Evolutionary conservation across 495 filamentous ascomycete species (phyloP), one percentile per base, ranked within the genome.

Genomic region (Tuber aestivum): DNA sequence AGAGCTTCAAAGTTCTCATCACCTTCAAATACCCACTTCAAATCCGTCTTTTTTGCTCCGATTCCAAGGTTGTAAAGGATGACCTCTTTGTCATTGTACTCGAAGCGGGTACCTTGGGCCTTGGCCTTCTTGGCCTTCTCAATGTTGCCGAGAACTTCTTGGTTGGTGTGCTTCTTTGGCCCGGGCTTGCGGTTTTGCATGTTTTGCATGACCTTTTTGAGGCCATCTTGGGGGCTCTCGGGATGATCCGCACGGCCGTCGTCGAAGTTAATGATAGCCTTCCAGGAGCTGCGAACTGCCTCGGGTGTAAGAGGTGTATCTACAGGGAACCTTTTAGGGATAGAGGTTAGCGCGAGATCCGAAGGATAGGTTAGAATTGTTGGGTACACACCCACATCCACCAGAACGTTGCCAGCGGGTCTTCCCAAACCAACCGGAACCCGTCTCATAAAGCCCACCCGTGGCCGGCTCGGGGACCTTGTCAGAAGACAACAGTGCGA

Each of bases 21-120:
- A 85, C 93, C 92, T 87, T 99, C 95, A 83, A 87, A 99, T 70
- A 97, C 92, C 80, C 94, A 89, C 70, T 90, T 90, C 68, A 99
- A 87, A 78, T 99, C 94, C 45, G 90, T 94, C 78, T 92, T 92
- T 87, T 97, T 98, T 78, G 96, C 95, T 74, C 95, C 95, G 80
- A 99, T 82, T 71, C 96, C 94, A 69, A 99, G 89, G 85, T 97
- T 98, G 87, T 99, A 99, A 42, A 99, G 90, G 79, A 96, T 95
- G 72, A 93, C 87, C 83, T 98, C 96, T 77, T 89, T 90, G 79
- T 98, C 94, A 74, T 90, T 89, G 83, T 93, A 98, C 75, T 86
- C 86, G 86, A 92, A 98, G 78, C 91, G 87, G 61, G 93, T 92
- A n/a, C 92, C 92, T 56, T 90, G 86, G 38, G 90, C 87, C 79